A percentile compares a stretch with the other conserved stretches of the same genome.
These are phyloP conservation scores for Xerocomus spinulosus DNA, from an alignment of 768 basidiomycete species.

Conservation along the genomic window DNA sequence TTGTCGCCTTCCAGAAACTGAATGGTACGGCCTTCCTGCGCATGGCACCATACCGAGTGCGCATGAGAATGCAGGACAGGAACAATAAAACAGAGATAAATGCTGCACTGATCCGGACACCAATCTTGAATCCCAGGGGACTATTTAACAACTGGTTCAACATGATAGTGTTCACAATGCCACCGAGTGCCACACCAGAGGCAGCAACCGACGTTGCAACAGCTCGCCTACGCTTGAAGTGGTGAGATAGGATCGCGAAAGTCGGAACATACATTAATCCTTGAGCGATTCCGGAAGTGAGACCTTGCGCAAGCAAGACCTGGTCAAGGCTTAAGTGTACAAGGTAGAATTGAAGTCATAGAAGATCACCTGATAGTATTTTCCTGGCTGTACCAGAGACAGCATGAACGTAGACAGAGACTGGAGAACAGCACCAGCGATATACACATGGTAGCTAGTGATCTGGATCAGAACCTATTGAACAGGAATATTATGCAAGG, in stretches of 20 bases:
- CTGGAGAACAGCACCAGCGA: conserved; percentile 25
- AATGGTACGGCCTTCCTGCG: neutral
- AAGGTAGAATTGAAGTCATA: neutral
- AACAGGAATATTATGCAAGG: neutral
- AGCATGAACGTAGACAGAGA: conserved; percentile 35
- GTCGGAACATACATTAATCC: conserved; percentile 45
- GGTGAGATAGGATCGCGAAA: conserved; percentile 39
- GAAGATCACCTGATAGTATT: conserved; percentile 4
- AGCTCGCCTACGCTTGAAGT: conserved; percentile 39
- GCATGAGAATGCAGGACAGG: conserved; percentile 36
- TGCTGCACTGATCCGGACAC: conserved; percentile 37
- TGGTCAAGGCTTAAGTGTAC: conserved; percentile 8
- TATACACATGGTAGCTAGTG: conserved; percentile 13
- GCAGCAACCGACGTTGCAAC: conserved; percentile 43
- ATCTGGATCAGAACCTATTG: neutral
- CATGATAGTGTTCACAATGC: conserved; percentile 55
- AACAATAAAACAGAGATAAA: conserved; percentile 36
- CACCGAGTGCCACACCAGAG: conserved; percentile 50
- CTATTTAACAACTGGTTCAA: conserved; percentile 45
- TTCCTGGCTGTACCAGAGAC: conserved; percentile 32
- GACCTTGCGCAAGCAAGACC: conserved; percentile 43
- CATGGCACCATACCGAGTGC: conserved; percentile 25
- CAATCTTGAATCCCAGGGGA: conserved; percentile 40
- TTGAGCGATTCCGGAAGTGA: conserved; percentile 38
- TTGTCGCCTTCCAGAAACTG: conserved; percentile 14